Evolutionary conservation across 441 rosid genomes (phyloP).

Genomic region (Hypseocharis bilobata): DNA sequence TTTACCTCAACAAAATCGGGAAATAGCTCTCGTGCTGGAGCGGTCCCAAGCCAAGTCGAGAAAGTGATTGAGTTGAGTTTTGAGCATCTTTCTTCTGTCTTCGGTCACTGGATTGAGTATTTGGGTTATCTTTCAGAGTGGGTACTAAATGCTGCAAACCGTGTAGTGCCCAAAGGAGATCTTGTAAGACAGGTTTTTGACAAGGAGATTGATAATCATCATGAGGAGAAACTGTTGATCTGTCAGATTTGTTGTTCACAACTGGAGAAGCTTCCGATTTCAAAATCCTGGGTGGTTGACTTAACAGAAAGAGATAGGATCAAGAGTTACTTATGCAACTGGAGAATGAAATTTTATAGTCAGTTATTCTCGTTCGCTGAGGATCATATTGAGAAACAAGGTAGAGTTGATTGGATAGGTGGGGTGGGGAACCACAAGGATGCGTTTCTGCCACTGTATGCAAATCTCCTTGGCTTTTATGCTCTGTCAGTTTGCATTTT

Average conservation of each 20-base stretch:
- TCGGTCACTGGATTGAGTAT: slow-evolving; percentile 75
- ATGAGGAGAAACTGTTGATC: slow-evolving; percentile 82
- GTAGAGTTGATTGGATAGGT: slow-evolving; percentile 59
- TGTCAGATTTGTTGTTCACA: slow-evolving; percentile 71
- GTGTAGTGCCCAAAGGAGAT: slow-evolving; percentile 42
- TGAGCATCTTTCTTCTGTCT: slow-evolving; percentile 50
- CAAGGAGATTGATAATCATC: slow-evolving; percentile 90
- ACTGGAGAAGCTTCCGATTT: slow-evolving; percentile 46
- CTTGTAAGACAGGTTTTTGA: slow-evolving; percentile 82
- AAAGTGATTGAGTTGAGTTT: slow-evolving; percentile 75
- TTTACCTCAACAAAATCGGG: slow-evolving; percentile 28
- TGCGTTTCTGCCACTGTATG: slow-evolving; percentile 69
- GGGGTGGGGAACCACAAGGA: slow-evolving; percentile 87
- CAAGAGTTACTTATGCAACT: slow-evolving; percentile 31
- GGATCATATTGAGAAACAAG: slow-evolving; percentile 36
- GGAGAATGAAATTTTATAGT: slow-evolving; percentile 47
- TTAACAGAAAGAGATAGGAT: slow-evolving; percentile 22
- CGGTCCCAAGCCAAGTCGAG: slow-evolving; percentile 73
- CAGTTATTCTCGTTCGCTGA: slow-evolving; percentile 50
- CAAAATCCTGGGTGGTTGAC: slow-evolving; percentile 22
- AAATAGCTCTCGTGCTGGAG: slow-evolving; percentile 23
- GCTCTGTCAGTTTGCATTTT: slow-evolving; percentile 57
- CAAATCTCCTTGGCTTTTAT: slow-evolving; percentile 68
- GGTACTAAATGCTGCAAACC: slow-evolving; percentile 47
- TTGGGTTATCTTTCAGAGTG: slow-evolving; percentile 49